Percentiles rank a stretch among this genome's conserved stretches.
These are phyloP conservation scores for Penicillium egyptiacum DNA, from an alignment of 495 filamentous ascomycete genomes.

Conservation along the genomic window DNA sequence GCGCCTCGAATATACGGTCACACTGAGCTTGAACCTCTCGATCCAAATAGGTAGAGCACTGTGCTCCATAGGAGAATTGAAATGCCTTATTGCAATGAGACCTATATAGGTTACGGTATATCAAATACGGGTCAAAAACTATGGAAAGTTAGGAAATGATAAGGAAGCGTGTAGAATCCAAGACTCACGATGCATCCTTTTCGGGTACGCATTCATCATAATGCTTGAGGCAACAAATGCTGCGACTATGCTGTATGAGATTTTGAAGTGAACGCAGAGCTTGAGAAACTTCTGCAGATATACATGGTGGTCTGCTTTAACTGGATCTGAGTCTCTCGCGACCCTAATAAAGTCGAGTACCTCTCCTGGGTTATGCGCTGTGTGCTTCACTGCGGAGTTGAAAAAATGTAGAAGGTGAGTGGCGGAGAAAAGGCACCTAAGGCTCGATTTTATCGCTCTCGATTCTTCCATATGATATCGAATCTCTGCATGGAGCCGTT, in stretches of 20 bases:
- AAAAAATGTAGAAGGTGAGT: constrained; percentile 28
- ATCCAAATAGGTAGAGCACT: constrained; percentile 13
- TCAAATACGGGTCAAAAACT: constrained; percentile 10
- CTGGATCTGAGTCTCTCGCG: constrained; percentile 12
- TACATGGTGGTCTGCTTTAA: constrained; percentile 17
- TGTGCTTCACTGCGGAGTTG: constrained; percentile 17
- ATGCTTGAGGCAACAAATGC: constrained; percentile 30
- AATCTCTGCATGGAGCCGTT: constrained; percentile 17
- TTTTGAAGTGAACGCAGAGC: constrained; percentile 7
- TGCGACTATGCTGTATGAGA: constrained; percentile 17
- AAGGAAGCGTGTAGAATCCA: not conserved
- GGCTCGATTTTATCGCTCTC: not conserved
- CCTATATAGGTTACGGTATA: constrained; percentile 17
- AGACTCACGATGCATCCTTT: constrained; percentile 30
- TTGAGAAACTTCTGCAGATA: constrained; percentile 22
- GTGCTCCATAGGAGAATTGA: constrained; percentile 11
- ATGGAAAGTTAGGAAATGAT: constrained; percentile 1
- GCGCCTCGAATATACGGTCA: constrained; percentile 5
- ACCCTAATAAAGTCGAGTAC: constrained; percentile 27
- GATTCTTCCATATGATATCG: constrained; percentile 5
- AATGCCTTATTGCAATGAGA: constrained; percentile 18
- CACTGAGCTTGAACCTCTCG: constrained; percentile 17
- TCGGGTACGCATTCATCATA: constrained; percentile 30
- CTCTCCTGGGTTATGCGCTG: constrained; percentile 14
- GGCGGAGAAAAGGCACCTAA: constrained; percentile 21